Conservation (phyloP, 345 rosid genomes). For the Eucalyptus camaldulensis region DNA sequence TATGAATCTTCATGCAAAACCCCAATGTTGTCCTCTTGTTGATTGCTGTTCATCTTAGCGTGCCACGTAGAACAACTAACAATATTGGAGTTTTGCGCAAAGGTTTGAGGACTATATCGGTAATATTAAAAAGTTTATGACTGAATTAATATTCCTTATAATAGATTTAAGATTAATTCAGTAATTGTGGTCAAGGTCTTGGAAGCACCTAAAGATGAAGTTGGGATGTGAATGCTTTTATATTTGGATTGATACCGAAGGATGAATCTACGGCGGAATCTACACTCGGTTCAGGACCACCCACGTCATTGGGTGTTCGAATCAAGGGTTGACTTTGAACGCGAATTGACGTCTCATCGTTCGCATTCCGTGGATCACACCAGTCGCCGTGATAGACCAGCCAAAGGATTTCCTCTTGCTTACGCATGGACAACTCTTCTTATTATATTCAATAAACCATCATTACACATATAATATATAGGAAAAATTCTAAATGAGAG, state of each 20-base stretch:
- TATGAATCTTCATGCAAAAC: too few species aligned
- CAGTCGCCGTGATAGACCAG: background rate
- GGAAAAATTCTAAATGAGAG: too few species aligned
- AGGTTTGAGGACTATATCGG: too few species aligned
- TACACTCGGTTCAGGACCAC: background rate
- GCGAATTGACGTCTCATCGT: background rate
- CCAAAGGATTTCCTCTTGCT: background rate
- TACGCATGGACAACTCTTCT: background rate
- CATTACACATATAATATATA: too few species aligned
- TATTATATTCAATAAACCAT: too few species aligned
- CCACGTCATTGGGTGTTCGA: background rate
- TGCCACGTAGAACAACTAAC: fast-evolving
- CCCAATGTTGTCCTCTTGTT: too few species aligned
- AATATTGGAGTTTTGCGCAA: fast-evolving
- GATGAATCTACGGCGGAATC: background rate
- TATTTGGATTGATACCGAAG: background rate
- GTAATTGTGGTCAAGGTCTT: too few species aligned
- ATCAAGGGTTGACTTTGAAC: background rate
- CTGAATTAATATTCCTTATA: fast-evolving
- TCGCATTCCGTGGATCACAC: background rate
- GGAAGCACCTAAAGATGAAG: too few species aligned
- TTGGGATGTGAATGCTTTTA: too few species aligned
- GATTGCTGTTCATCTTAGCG: too few species aligned
- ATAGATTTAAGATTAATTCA: too few species aligned
- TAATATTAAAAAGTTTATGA: too few species aligned